phyloP scores from a whole-genome alignment of 805 yeast species.

The Deakozyma indianensis region DNA sequence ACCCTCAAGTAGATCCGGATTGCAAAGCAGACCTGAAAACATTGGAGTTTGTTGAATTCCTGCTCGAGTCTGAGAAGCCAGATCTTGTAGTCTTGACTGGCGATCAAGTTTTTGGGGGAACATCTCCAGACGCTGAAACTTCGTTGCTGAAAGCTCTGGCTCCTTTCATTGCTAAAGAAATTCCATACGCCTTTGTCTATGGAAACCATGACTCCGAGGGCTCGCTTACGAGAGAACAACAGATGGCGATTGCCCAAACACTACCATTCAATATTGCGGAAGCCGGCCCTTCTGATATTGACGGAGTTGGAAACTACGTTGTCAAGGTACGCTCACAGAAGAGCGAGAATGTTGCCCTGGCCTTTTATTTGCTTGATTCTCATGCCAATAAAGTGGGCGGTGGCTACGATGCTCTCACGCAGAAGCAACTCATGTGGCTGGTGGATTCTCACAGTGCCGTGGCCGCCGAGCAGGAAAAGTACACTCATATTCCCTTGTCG shows the following conservation, averaged over 20 bases:
- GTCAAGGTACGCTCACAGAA: slow-evolving; percentile 23
- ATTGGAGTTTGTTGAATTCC: slow-evolving; percentile 38
- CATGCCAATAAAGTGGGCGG: slow-evolving; percentile 37
- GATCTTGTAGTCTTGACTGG: slow-evolving; percentile 81
- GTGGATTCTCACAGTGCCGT: slow-evolving; percentile 22
- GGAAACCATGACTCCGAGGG: slow-evolving; percentile 97
- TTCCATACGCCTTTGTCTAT: slow-evolving; percentile 75
- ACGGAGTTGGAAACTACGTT: slow-evolving; percentile 80
- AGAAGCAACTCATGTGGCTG: slow-evolving; percentile 48
- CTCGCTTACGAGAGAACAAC: slow-evolving; percentile 38
- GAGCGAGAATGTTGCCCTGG: slow-evolving; percentile 29
- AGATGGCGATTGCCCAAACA: slow-evolving; percentile 39
- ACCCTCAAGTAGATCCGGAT: slow-evolving; percentile 9
- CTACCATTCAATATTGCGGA: slow-evolving; percentile 58
- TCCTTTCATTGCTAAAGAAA: slow-evolving; percentile 50
- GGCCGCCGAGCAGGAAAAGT: slow-evolving; percentile 19
- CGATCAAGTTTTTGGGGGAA: slow-evolving; percentile 78
- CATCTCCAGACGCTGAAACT: slow-evolving; percentile 67
- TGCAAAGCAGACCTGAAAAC: slow-evolving; percentile 79
- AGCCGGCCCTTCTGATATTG: slow-evolving; percentile 50
- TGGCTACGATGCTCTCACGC: slow-evolving; percentile 81
- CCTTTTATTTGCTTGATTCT: slow-evolving; percentile 69
- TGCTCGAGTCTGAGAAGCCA: slow-evolving; percentile 64
- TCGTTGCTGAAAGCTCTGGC: slow-evolving; percentile 62
- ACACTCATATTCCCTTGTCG: slow-evolving; percentile 36